These are phyloP conservation scores for Stagonosporopsis rhizophila DNA, from an alignment of 2,329 filamentous ascomycete species.

Conservation along the genomic window DNA sequence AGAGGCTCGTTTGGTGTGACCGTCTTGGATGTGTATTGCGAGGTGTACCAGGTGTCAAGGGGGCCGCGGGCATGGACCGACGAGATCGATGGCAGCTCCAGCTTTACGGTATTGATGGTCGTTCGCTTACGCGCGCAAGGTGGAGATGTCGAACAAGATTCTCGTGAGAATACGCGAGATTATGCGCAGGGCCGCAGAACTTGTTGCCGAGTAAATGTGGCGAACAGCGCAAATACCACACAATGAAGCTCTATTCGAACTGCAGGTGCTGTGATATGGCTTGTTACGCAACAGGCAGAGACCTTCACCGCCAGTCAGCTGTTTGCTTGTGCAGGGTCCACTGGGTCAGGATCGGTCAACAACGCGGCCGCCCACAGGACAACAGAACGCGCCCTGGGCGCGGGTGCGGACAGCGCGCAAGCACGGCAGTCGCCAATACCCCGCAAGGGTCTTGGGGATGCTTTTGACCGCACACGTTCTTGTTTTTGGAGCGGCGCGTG, in stretches of 20 bases:
- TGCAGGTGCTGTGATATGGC: constrained; percentile 30
- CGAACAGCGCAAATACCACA: neutral
- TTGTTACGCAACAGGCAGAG: constrained; percentile 19
- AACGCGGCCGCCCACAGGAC: constrained; percentile 23
- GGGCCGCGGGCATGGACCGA: constrained; percentile 82
- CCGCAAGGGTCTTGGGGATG: constrained; percentile 18
- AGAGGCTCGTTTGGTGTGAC: constrained; percentile 76
- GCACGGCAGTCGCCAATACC: neutral
- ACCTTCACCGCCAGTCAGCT: constrained; percentile 46
- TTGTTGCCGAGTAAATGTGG: constrained; percentile 9
- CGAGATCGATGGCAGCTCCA: constrained; percentile 90
- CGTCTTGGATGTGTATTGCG: constrained; percentile 69
- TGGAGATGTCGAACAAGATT: constrained; percentile 18
- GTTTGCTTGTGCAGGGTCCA: constrained; percentile 39
- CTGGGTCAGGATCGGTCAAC: constrained; percentile 23
- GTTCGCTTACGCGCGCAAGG: constrained; percentile 17
- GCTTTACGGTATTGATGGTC: constrained; percentile 75
- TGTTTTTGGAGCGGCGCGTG: neutral
- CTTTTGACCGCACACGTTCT: neutral
- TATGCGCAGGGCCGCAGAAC: constrained; percentile 38
- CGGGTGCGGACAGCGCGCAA: constrained; percentile 42
- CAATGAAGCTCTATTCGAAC: constrained; percentile 4
- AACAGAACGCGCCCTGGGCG: constrained; percentile 35
- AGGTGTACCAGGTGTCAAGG: constrained; percentile 75
- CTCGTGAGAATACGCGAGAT: constrained; percentile 25